Evolutionary conservation across 495 filamentous ascomycete genomes (phyloP).

Genomic region (Penicillium flavigenum): DNA sequence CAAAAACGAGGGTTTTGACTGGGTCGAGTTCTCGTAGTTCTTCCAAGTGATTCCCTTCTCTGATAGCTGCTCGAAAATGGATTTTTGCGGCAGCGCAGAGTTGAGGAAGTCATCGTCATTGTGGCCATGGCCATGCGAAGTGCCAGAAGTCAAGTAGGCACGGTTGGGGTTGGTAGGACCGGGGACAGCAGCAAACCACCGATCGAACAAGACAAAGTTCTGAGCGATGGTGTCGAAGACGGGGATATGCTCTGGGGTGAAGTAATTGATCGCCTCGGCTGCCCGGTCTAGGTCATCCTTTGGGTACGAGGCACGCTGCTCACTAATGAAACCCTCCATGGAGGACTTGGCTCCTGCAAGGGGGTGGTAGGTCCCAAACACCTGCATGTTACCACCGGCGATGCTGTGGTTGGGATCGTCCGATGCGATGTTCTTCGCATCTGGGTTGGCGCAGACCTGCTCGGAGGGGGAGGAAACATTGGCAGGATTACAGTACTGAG

Average conservation of each 20-base stretch:
- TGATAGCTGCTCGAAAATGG: constrained; percentile 50
- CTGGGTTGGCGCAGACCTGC: constrained; percentile 38
- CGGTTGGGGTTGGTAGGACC: constrained; percentile 53
- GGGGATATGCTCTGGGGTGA: constrained; percentile 46
- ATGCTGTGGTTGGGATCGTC: constrained; percentile 53
- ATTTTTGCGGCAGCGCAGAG: constrained; percentile 44
- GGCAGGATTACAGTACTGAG: constrained; percentile 41
- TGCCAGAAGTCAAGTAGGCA: constrained; percentile 49
- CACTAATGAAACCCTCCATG: constrained; percentile 48
- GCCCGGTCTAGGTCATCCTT: constrained; percentile 36
- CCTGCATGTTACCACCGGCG: constrained; percentile 48
- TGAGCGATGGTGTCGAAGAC: constrained; percentile 46
- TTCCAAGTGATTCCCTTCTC: constrained; percentile 47
- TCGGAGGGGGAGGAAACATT: constrained; percentile 36
- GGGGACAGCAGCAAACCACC: constrained; percentile 49
- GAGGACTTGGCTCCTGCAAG: constrained; percentile 22
- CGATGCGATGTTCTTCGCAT: constrained; percentile 35
- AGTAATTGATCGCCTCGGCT: constrained; percentile 51
- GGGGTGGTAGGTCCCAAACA: constrained; percentile 47
- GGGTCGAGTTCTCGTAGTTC: constrained; percentile 50
- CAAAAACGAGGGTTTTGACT: constrained; percentile 24
- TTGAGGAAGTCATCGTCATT: constrained; percentile 46
- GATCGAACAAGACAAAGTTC: constrained; percentile 52
- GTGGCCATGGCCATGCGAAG: constrained; percentile 47
- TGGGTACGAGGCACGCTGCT: constrained; percentile 41